Evolutionary conservation across 257 asterid species (phyloP), one percentile per base, ranked within the genome.

Genomic region (Nicotiana benthamiana): DNA sequence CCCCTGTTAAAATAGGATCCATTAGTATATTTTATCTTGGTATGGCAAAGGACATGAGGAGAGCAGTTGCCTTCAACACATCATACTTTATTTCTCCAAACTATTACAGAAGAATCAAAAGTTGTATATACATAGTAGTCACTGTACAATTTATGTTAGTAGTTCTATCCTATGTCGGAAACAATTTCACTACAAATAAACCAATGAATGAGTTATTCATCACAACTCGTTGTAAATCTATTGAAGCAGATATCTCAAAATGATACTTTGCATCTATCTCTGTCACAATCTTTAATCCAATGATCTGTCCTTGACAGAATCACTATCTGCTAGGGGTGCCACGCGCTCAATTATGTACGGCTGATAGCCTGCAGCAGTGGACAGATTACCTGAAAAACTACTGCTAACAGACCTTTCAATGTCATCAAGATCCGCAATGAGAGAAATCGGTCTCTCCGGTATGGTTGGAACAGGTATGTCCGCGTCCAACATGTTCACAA

Each of bases 391-490:
- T 1, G 98, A 94, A 63, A 92, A 82, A 16, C 92, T 85, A 61
- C 95, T 91, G 18, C 78, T 72, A 72, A 85, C 93, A 2, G 97
- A 92, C 81, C 90, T 86, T 88, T 91, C 94, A 28, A 92, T 90
- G 43, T 92, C 97, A 79, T 89, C 93, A 53, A 92, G 78, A 48
- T 89, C 92, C 4, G 99, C 91, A 70, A 89, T 89, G 1, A 95
- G 82, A 61, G 99, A 92, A 34, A 95, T 86, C 0, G 98, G 97
- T 51, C 99, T 82, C 13, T 93, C 98, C 0, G 99, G 99, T 74
- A 95, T 89, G 1, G 85, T 57, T 1, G 99, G 97, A 63, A 93
- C 83, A 1, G 97, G 88, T 4, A 87, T 87, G 3, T 88, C 97
- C n/a, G 84, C 83, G 52, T 95, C 98, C 84, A 95, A 66, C 95